phyloP scores from a whole-genome alignment of 352 stramenopile genomes.

The Globisporangium rhizosaccharum region DNA sequence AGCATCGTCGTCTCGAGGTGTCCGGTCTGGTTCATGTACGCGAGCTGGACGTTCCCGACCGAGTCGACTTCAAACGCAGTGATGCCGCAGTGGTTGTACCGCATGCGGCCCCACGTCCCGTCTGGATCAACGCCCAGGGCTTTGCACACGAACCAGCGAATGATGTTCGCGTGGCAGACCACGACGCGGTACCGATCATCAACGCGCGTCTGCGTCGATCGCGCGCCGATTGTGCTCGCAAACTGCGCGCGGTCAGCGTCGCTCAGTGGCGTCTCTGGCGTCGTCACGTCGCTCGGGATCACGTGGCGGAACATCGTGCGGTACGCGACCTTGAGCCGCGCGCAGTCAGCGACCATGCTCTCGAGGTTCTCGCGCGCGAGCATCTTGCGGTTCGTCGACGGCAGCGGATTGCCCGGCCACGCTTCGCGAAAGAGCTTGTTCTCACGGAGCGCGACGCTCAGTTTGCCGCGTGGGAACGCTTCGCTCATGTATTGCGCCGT shows the following conservation, averaged over 20 bases:
- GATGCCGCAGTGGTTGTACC: conserved; percentile 63
- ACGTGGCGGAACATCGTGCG: conserved; percentile 65
- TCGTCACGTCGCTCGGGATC: conserved; percentile 45
- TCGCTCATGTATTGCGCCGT: conserved; percentile 41
- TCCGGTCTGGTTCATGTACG: conserved; percentile 58
- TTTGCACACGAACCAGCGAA: conserved; percentile 69
- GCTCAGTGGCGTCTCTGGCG: conserved; percentile 19
- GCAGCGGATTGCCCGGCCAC: conserved; percentile 60
- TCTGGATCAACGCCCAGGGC: conserved; percentile 56
- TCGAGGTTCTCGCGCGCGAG: conserved; percentile 62
- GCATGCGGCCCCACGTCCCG: conserved; percentile 65
- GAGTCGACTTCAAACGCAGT: conserved; percentile 61
- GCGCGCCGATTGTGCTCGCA: conserved; percentile 21
- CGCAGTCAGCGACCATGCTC: conserved; percentile 68
- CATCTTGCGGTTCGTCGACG: conserved; percentile 57
- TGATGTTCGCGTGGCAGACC: conserved; percentile 69
- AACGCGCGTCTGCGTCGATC: conserved; percentile 26
- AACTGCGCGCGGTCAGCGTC: conserved; percentile 26
- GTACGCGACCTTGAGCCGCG: conserved; percentile 56
- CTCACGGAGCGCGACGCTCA: conserved; percentile 36
- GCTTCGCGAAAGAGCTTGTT: conserved; percentile 70
- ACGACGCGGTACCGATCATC: conserved; percentile 49
- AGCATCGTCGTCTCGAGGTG: conserved; percentile 53
- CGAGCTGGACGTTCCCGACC: conserved; percentile 62
- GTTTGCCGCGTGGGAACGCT: conserved; percentile 27